phyloP scores from a whole-genome alignment of 1,139 yeast genomes.

The Debaryomycetaceae sp. region DNA sequence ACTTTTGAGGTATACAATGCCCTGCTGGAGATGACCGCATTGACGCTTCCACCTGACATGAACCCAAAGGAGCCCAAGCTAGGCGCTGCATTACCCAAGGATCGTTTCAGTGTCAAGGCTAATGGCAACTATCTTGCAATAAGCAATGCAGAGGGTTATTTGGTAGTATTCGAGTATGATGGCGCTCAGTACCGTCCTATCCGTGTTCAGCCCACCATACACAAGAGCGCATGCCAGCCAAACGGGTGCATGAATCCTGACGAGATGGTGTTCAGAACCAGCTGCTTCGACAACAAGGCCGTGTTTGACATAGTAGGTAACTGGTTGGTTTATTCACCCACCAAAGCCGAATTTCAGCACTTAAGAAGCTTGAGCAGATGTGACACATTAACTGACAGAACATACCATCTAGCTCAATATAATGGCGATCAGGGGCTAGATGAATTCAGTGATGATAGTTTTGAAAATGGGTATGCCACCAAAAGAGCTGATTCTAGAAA shows the following conservation, averaged over 20 bases:
- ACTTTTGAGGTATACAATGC: too few relatives aligned
- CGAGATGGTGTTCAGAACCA: conserved; percentile 26
- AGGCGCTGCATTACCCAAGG: too few relatives aligned
- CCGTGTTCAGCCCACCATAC: conserved; percentile 5
- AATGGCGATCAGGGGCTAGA: too few relatives aligned
- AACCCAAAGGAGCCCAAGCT: too few relatives aligned
- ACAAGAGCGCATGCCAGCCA: conserved; percentile 6
- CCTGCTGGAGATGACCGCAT: too few relatives aligned
- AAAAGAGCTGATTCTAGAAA: not conserved
- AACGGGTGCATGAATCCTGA: conserved; percentile 5
- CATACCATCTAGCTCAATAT: too few relatives aligned
- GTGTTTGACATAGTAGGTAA: conserved; percentile 49
- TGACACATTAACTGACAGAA: conserved; percentile 8
- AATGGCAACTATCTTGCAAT: conserved; percentile 5
- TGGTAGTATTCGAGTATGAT: conserved; percentile 3
- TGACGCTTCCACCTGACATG: too few relatives aligned
- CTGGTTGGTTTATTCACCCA: conserved; percentile 49
- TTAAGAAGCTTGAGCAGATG: conserved; percentile 18
- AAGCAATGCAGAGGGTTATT: conserved; percentile 3
- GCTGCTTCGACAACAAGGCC: conserved; percentile 34
- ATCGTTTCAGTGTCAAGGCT: conserved; percentile 4
- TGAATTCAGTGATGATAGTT: not conserved
- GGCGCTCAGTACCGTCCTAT: not conserved
- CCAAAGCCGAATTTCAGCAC: conserved; percentile 30
- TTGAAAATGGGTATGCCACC: conserved; percentile 1